Evolutionary conservation across 192 early-diverging fungal species (phyloP), one percentile per base, ranked within the genome.

Genomic region (Coemansia sp.): DNA sequence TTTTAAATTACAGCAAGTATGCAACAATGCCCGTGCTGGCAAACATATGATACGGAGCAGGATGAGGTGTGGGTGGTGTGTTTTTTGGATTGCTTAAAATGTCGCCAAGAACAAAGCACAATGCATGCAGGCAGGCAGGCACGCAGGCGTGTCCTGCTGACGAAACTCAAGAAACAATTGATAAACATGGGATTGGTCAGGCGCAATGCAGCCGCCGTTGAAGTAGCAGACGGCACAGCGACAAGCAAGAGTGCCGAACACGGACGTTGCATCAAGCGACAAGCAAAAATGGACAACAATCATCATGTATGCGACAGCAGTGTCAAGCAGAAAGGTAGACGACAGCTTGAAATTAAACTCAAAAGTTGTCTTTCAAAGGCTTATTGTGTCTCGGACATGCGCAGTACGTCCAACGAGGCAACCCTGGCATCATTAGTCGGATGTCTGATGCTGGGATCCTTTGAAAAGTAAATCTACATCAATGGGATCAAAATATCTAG

Each of bases 311-410:
- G 46, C 59, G 23, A 24, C 17, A 15, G 26, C 47, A 18, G 23
- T 44, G 17, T 26, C 31, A 11, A 56, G 24, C 55, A 56, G 31
- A n/a, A 56, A n/a, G 46, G 3, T 24, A 49, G 24, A n/a, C 10
- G 59, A 17, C 46, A 31, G 20, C 44, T 46, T 15, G 21, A 26
- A 54, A 54, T 54, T 54, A 54, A 54, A 60, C 34, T 28, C 28
- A 44, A 49, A 49, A 48, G 52, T 5, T 25, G 52, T 54, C 52
- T 28, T 26, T 34, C 7, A 48, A n/a, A 17, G 6, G 47, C 7
- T n/a, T 3, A 48, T 48, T n/a, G 40, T 15, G 11, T 4, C 5
- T 48, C 20, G 17, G n/a, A 48, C 18, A 18, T 20, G 17, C 15
- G 8, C 18, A 4, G 0, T 17, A 20, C 18, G 47, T 15, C 15